phyloP scores from a whole-genome alignment of 1,139 yeast species.

The Kodamaea anthophila region DNA sequence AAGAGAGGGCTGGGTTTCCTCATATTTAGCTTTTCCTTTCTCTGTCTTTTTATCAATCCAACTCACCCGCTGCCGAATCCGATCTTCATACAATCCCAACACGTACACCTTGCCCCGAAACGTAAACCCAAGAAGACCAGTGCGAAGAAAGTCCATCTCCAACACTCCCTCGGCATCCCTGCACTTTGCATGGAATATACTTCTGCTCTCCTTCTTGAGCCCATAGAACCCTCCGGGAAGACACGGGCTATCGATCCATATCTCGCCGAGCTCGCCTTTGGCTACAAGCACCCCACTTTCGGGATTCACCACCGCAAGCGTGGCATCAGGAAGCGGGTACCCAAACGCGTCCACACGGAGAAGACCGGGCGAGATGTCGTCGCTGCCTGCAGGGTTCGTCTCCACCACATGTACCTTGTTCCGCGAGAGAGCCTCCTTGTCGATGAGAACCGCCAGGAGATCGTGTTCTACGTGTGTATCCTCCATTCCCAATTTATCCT shows the following conservation, averaged over 20 bases:
- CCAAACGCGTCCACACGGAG: constrained; percentile 90
- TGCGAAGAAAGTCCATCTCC: constrained; percentile 77
- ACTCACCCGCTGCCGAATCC: constrained; percentile 71
- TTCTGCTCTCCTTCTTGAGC: constrained; percentile 56
- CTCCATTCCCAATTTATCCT: constrained; percentile 50
- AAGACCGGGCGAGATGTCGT: constrained; percentile 43
- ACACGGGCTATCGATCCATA: constrained; percentile 92
- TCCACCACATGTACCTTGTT: constrained; percentile 70
- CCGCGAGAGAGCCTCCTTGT: constrained; percentile 72
- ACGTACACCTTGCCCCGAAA: constrained; percentile 83
- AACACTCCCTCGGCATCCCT: constrained; percentile 61
- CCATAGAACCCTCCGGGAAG: constrained; percentile 88
- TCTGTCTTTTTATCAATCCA: constrained; percentile 53
- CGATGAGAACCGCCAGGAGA: constrained; percentile 68
- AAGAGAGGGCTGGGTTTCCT: too few relatives aligned
- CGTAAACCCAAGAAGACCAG: constrained; percentile 86
- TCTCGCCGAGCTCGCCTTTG: constrained; percentile 85
- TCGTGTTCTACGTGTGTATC: constrained; percentile 37
- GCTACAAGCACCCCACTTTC: constrained; percentile 68
- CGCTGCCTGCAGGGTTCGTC: constrained; percentile 51
- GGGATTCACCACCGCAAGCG: constrained; percentile 89
- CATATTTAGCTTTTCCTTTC: too few relatives aligned
- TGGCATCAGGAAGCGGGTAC: constrained; percentile 88
- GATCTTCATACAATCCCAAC: constrained; percentile 84
- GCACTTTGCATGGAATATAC: constrained; percentile 78